These are phyloP conservation scores for Lachnellula arida DNA, from an alignment of 2,329 filamentous ascomycete genomes.

Conservation along the genomic window DNA sequence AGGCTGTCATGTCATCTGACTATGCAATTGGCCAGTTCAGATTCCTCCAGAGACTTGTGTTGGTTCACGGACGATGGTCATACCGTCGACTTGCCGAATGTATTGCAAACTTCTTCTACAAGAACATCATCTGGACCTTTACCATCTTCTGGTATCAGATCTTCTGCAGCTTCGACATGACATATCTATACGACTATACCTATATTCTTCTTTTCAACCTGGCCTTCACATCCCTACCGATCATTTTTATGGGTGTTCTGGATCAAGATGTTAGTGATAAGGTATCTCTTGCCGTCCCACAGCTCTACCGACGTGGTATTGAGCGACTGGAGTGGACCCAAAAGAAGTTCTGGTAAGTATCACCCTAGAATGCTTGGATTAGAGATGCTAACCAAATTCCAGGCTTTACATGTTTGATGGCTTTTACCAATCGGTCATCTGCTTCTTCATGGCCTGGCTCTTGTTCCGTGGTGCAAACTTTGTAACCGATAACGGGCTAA, in stretches of 20 bases:
- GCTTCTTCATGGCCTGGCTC: conserved; percentile 89
- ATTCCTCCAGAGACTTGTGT: conserved; percentile 75
- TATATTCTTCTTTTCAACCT: conserved; percentile 97
- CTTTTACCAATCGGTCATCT: conserved; percentile 88
- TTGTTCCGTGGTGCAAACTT: conserved; percentile 67
- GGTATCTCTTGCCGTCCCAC: conserved; percentile 88
- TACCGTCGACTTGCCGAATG: conserved; percentile 89
- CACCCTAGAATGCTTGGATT: background rate
- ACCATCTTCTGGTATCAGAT: conserved; percentile 97
- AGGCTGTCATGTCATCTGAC: conserved; percentile 94
- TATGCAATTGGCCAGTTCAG: conserved; percentile 94
- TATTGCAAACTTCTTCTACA: conserved; percentile 99
- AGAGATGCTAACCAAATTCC: conserved; percentile 31
- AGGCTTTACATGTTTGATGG: conserved; percentile 95
- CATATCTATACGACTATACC: conserved; percentile 95
- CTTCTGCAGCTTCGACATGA: conserved; percentile 92
- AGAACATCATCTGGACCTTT: conserved; percentile 98
- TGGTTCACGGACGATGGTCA: conserved; percentile 94
- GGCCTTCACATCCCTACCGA: conserved; percentile 90
- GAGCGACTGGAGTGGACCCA: conserved; percentile 96
- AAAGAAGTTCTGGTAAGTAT: conserved; percentile 86
- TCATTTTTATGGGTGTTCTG: conserved; percentile 92
- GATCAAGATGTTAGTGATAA: conserved; percentile 96
- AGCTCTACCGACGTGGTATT: conserved; percentile 92
- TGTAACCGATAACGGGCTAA: conserved; percentile 66